phyloP scores from a whole-genome alignment of 257 asterid genomes.

The Jacaranda copaia region DNA sequence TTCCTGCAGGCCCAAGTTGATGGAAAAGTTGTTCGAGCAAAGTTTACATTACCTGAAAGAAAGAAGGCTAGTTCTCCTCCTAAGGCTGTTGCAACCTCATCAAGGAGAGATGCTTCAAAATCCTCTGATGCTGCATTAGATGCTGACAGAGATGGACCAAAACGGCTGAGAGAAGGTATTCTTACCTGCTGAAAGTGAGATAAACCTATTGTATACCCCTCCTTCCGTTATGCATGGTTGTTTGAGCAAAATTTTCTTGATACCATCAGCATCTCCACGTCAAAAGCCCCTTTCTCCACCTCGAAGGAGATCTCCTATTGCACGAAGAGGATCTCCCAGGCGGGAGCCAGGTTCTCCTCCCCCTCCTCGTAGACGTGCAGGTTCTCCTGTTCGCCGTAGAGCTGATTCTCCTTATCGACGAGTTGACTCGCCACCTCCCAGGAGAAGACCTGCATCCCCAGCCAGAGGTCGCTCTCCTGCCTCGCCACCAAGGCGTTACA shows the following conservation, averaged over 20 bases:
- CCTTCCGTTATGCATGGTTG: conserved; percentile 8
- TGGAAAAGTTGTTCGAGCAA: conserved; percentile 75
- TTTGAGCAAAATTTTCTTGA: conserved; percentile 9
- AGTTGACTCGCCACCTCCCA: conserved; percentile 59
- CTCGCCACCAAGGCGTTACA: conserved; percentile 62
- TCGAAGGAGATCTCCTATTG: conserved; percentile 68
- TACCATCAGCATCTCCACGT: conserved; percentile 62
- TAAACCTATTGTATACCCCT: background rate
- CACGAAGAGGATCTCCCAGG: conserved; percentile 68
- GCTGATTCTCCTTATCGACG: conserved; percentile 56
- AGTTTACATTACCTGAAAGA: conserved; percentile 71
- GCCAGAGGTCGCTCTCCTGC: conserved; percentile 69
- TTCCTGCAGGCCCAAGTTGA: conserved; percentile 72
- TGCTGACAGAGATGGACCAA: conserved; percentile 58
- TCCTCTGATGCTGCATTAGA: conserved; percentile 51
- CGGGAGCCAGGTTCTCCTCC: conserved; percentile 56
- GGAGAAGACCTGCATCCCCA: conserved; percentile 64
- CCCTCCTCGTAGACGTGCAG: conserved; percentile 53
- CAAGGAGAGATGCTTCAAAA: conserved; percentile 58
- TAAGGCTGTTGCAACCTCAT: conserved; percentile 53
- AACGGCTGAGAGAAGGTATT: conserved; percentile 65
- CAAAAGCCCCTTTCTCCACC: conserved; percentile 59
- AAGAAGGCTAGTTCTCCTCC: conserved; percentile 62
- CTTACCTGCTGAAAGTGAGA: background rate
- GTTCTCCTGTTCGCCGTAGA: conserved; percentile 66